A percentile compares a stretch with the other conserved stretches of the same genome.
These are phyloP conservation scores for Lepidium africanum DNA, from an alignment of 345 rosid species.

Conservation along the genomic window DNA sequence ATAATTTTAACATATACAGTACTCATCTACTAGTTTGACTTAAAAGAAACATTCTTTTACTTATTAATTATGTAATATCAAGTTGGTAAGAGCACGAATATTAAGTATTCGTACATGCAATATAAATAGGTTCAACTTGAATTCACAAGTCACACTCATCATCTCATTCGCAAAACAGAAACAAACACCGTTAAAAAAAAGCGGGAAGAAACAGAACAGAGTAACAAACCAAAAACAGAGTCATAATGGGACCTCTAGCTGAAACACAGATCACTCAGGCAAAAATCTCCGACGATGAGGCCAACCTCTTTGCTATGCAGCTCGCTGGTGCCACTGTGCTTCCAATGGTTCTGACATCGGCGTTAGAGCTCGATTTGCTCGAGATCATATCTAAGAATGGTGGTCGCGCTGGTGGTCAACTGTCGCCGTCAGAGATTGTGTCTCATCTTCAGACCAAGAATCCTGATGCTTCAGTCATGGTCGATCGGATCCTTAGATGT, in stretches of 20 bases:
- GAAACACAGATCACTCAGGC: constrained; percentile 60
- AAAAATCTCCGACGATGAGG: constrained; percentile 58
- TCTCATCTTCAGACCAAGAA: constrained; percentile 62
- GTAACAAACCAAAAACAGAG: not conserved
- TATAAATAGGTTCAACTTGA: not conserved
- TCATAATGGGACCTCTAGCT: constrained; percentile 50
- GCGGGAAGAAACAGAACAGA: not conserved
- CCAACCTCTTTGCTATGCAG: constrained; percentile 61
- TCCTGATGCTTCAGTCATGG: constrained; percentile 62
- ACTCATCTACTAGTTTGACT: not conserved
- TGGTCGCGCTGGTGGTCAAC: constrained; percentile 36
- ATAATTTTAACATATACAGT: not conserved
- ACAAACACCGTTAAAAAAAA: not conserved
- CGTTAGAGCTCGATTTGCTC: constrained; percentile 71
- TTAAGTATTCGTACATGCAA: no score
- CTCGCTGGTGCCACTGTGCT: constrained; percentile 63
- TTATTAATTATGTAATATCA: no score
- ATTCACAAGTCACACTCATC: not conserved
- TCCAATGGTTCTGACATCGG: constrained; percentile 76
- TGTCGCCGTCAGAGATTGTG: constrained; percentile 51
- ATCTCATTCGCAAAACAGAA: not conserved
- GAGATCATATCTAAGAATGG: constrained; percentile 55
- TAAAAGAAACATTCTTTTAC: not conserved
- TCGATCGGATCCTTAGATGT: constrained; percentile 61
- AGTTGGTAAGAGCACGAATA: no score